Base-by-base conservation (phyloP, 257 asterid species). In the Paulownia fortunei region DNA sequence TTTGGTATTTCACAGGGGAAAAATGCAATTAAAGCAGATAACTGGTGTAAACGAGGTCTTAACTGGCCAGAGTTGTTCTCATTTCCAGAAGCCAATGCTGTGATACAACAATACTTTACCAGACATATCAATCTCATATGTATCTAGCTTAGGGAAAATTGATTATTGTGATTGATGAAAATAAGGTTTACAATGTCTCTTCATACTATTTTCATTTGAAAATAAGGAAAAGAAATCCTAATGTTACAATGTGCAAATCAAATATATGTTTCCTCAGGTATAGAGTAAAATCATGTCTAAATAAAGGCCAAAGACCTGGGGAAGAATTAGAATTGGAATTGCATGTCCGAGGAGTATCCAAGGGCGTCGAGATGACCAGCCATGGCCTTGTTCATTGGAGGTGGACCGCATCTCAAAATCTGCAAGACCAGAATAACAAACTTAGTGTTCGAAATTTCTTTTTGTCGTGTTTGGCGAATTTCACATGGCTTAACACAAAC, bases 361-460 rank as follows among this genome's bases (percentile, higher is more conserved):
- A 95, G 89, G 73, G 91, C 93, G 1, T 93, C 97, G 4, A 95
- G 99, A 83, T 92, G 92, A 70, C 88, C 94, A 55, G 98, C 98
- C 90, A 95, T 91, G 81, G 97, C 97, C 86, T 95, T 92, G 92
- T 95, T 95, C 99, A 95, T 95, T 0, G 99, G 97, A 60, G 99
- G 99, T 26, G 98, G 98, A 11, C 99, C 99, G 15, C 99, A 95
- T 81, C 98, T 86, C 87, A 95, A 61, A 44, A 95, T 82, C 99
- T 95, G 92, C 86, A 81, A 69, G 47, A 68, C 54, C 16, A 52
- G 34, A 63, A 70, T 37, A 56, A 55, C 24, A 70, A 51, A 68
- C 5, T 83, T 16, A 73, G 70, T 63, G 59, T 44, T 73, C 47
- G n/a, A 37, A 10, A 15, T 51, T 51, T 8, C 16, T 67, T 34